Conservation (phyloP, 2,329 filamentous ascomycete species). For the Colletotrichum caudatum region DNA sequence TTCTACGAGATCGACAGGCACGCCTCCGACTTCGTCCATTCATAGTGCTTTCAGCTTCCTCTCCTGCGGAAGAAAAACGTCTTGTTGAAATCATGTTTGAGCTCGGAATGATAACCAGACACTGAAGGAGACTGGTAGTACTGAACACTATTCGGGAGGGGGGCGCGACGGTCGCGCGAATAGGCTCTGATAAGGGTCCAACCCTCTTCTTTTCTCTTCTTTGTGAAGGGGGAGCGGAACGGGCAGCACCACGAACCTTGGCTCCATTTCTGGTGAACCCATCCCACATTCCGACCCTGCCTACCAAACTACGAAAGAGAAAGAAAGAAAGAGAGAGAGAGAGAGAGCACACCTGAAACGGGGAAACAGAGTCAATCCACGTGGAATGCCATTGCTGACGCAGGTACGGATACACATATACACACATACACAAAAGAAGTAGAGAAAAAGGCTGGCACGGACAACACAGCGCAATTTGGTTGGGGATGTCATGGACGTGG, state of each 20-base stretch:
- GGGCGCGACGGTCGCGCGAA: slow-evolving; percentile 13
- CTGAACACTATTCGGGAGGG: too few relatives aligned
- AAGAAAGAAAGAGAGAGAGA: not conserved
- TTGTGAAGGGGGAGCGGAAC: slow-evolving; percentile 39
- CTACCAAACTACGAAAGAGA: slow-evolving; percentile 1
- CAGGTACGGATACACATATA: slow-evolving; percentile 23
- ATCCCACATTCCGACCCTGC: slow-evolving; percentile 12
- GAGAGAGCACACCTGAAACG: not conserved
- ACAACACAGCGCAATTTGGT: slow-evolving; percentile 14
- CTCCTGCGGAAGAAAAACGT: slow-evolving; percentile 8
- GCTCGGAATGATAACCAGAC: not conserved
- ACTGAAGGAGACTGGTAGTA: not conserved
- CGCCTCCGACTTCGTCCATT: slow-evolving; percentile 11
- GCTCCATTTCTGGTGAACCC: slow-evolving; percentile 21
- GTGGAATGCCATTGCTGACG: slow-evolving; percentile 30
- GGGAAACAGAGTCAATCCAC: slow-evolving; percentile 22
- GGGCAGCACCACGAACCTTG: slow-evolving; percentile 34
- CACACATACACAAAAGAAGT: too few relatives aligned
- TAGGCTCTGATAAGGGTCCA: slow-evolving; percentile 31
- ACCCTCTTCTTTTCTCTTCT: slow-evolving; percentile 13
- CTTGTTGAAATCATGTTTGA: not conserved
- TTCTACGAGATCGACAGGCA: slow-evolving; percentile 38
- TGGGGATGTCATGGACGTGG: slow-evolving; percentile 11
- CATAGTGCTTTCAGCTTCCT: not conserved
- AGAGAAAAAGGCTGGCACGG: slow-evolving; percentile 2